Conservation (phyloP, 306 rosid species). For the Canavalia gladiata region DNA sequence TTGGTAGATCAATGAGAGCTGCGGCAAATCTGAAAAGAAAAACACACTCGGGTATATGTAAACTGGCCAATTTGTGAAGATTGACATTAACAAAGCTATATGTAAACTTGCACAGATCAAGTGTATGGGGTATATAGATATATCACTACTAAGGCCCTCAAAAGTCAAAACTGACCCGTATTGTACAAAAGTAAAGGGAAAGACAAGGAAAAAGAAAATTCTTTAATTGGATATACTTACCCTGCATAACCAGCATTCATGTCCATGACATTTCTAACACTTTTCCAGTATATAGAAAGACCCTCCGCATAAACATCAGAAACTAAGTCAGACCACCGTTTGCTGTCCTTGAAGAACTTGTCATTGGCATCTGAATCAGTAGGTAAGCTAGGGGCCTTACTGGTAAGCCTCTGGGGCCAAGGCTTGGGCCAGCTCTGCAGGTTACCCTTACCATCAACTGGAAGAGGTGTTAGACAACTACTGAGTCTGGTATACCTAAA, state of each 20-base stretch:
- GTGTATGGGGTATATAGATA: neutral
- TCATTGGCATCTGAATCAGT: conserved; percentile 55
- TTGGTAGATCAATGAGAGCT: conserved; percentile 75
- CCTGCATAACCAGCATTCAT: conserved; percentile 99
- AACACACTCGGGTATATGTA: conserved; percentile 27
- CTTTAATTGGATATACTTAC: conserved; percentile 53
- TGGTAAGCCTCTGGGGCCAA: conserved; percentile 88
- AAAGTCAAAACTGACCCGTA: neutral
- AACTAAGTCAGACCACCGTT: conserved; percentile 74
- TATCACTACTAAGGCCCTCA: neutral
- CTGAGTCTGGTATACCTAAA: conserved; percentile 75
- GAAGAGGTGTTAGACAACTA: conserved; percentile 74
- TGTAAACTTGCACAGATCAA: neutral
- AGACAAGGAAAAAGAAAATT: neutral
- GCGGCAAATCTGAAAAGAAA: conserved; percentile 81
- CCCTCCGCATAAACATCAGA: conserved; percentile 64
- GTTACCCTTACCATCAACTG: conserved; percentile 63
- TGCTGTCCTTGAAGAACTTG: conserved; percentile 68
- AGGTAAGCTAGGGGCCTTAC: conserved; percentile 73
- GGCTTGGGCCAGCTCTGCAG: conserved; percentile 77
- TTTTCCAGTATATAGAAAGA: conserved; percentile 75
- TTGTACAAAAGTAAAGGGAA: conserved; percentile 15
- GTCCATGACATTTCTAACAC: conserved; percentile 89
- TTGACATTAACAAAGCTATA: neutral
- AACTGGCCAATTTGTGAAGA: neutral